These are phyloP conservation scores for Cordyceps militaris DNA, from an alignment of 2,329 filamentous ascomycete species.

Conservation along the genomic window DNA sequence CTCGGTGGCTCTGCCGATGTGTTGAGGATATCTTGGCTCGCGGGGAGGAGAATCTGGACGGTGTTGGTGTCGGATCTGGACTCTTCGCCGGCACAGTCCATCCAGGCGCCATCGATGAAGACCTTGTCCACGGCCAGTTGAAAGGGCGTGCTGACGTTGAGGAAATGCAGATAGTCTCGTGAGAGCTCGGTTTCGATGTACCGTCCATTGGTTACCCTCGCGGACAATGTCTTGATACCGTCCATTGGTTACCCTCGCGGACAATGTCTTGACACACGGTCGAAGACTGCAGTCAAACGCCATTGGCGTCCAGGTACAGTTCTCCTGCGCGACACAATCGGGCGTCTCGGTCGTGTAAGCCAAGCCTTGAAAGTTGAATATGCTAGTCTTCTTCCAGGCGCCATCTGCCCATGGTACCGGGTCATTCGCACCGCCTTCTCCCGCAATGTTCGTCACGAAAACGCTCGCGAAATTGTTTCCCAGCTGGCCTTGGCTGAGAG, in stretches of 20 bases:
- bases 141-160: not conserved
- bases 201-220: too few relatives aligned
- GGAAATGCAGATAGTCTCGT: not conserved
- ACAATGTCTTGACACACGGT: not conserved
- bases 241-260: not conserved
- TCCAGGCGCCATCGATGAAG: not conserved
- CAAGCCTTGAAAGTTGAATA: not conserved
- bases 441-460: too few relatives aligned
- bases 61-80: not conserved
- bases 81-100: not conserved
- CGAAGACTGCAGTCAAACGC: not conserved
- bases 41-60: not conserved
- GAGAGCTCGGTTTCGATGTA: not conserved
- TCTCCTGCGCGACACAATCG: too few relatives aligned
- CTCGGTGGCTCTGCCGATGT: not conserved
- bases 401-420: too few relatives aligned
- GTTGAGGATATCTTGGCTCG: not conserved
- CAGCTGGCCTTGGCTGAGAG: too few relatives aligned
- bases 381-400: not conserved
- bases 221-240: too few relatives aligned
- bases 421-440: too few relatives aligned
- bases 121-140: not conserved
- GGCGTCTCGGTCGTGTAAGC: not conserved
- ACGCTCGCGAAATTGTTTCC: too few relatives aligned
- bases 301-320: not conserved